Evolutionary conservation across 208 protist genomes (phyloP), one percentile per base, ranked within the genome.

Genomic region (Acanthamoeba castellanii): DNA sequence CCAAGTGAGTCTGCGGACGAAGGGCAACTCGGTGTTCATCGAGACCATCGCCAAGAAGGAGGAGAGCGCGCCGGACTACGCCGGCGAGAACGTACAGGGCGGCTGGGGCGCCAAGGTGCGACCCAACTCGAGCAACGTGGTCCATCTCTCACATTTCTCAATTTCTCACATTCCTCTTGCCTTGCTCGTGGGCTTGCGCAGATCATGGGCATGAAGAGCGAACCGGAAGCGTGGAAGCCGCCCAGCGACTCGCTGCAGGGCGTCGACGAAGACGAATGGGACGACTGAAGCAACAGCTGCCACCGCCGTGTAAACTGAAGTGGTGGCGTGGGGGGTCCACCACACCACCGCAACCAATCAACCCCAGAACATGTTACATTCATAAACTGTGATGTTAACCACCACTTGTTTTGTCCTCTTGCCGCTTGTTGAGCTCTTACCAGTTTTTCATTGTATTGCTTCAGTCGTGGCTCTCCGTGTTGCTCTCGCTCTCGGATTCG

Each of bases 31-130:
- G 0, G 27, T 90, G 16, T 90, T 90, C 84, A 59, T 90, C n/a
- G 84, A 90, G 84, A 90, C 34, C 55, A 59, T 90, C 55, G 57
- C 34, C 84, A 90, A 90, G 84, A 90, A 90, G 84, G 55, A 90
- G 55, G 84, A 90, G 55, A 90, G 84, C 47, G 84, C 84, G 2
- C 84, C 84, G 9, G 57, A 90, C 84, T 90, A 90, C 42, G 84
- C 84, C 16, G 84, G 84, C 30, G 84, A 90, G 84, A 90, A 90
- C 30, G 84, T 90, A 1, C 84, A 90, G 25, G 84, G 84, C 45
- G 84, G 84, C 5, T 90, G 84, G 84, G 84, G 84, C 18, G 84
- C 55, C 45, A 90, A 90, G 84, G 57, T 90, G n/a, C 27, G 18
- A 16, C 6, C n/a, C 5, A 18, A 25, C 45, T 50, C 45, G 45